Evolutionary conservation across 2,329 filamentous ascomycete genomes (phyloP).

Genomic region (Alternaria burnsii): DNA sequence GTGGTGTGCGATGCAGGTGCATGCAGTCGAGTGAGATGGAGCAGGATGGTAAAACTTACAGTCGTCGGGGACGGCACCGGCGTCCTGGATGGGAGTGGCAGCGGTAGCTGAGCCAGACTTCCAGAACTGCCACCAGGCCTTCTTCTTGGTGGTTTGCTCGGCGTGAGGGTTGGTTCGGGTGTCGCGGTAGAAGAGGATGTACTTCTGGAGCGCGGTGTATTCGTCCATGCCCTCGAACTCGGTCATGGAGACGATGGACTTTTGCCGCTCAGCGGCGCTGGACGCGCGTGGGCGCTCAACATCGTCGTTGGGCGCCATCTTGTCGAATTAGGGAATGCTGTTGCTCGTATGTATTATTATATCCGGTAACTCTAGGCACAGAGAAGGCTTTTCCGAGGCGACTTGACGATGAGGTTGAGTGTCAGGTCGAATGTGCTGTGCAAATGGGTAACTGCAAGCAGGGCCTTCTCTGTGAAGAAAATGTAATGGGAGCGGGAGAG

Average conservation of each 20-base stretch:
- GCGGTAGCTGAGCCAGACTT: slow-evolving; percentile 45
- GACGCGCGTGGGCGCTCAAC: slow-evolving; percentile 46
- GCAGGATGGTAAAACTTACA: slow-evolving; percentile 28
- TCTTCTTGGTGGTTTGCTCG: slow-evolving; percentile 57
- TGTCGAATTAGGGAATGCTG: slow-evolving; percentile 31
- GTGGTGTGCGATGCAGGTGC: background rate
- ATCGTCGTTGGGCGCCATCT: slow-evolving; percentile 43
- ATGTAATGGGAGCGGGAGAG: slow-evolving; percentile 26
- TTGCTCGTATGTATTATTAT: slow-evolving; percentile 28
- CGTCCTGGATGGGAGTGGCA: slow-evolving; percentile 44
- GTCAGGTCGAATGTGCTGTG: slow-evolving; percentile 39
- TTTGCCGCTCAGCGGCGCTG: slow-evolving; percentile 42
- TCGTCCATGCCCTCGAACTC: slow-evolving; percentile 64
- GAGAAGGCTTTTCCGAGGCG: slow-evolving; percentile 39
- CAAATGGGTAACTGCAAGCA: slow-evolving; percentile 38
- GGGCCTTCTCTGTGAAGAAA: slow-evolving; percentile 41
- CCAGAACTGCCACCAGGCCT: slow-evolving; percentile 69
- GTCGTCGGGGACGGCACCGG: slow-evolving; percentile 65
- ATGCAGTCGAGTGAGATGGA: background rate
- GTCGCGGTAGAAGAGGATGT: slow-evolving; percentile 72
- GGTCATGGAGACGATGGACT: slow-evolving; percentile 47
- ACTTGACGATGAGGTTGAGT: slow-evolving; percentile 25
- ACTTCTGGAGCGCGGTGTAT: slow-evolving; percentile 71
- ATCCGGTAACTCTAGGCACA: slow-evolving; percentile 30
- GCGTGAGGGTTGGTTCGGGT: slow-evolving; percentile 60